Base-by-base conservation (phyloP, 352 stramenopile species). In the Pythium graminicola region DNA sequence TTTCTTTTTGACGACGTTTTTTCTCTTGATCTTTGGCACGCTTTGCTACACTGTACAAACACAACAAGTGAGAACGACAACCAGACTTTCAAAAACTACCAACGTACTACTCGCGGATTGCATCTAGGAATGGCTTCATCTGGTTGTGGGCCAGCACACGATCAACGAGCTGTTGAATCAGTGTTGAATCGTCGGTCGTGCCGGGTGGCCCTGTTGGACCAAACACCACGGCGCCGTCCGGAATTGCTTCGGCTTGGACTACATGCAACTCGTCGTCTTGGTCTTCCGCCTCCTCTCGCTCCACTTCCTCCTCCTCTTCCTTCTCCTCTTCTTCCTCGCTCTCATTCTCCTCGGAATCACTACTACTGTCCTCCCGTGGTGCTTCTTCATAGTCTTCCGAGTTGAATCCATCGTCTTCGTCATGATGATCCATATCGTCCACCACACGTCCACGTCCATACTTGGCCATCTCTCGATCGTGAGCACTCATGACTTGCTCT, bases 101-200 rank as follows among this genome's bases (percentile, higher is more conserved):
- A n/a, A 67, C 56, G 31, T 61, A 67, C 60, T 67, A 67, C 29
- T 62, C 41, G 9, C 62, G 60, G 38, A 90, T 87, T 7, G 76
- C 73, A 10, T 84, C 72, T 14, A 88, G 54, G 35, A 86, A 63
- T 24, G 75, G 65, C 52, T 75, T 48, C 58, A 90, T 76, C 56
- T 85, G 75, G 46, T 86, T 88, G 64, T 90, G 80, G 40, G 71
- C 53, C 43, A 87, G 60, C 23, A 89, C 54, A n/a, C 72, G 72
- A 24, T 85, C 72, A 29, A 89, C 54, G 23, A 86, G 40, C 51
- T 64, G 67, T 17, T 65, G 52, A 29, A 75, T 48, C 22, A 82
- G 27, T 22, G 62, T 60, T 0, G 46, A 16, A 31, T 60, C 53
- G 0, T n/a, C 38, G 0, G 17, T 2, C 4, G 10, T 46, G 1